Evolutionary conservation across 73 alveolate species (phyloP).

Genomic region (Halteria grandinella): DNA sequence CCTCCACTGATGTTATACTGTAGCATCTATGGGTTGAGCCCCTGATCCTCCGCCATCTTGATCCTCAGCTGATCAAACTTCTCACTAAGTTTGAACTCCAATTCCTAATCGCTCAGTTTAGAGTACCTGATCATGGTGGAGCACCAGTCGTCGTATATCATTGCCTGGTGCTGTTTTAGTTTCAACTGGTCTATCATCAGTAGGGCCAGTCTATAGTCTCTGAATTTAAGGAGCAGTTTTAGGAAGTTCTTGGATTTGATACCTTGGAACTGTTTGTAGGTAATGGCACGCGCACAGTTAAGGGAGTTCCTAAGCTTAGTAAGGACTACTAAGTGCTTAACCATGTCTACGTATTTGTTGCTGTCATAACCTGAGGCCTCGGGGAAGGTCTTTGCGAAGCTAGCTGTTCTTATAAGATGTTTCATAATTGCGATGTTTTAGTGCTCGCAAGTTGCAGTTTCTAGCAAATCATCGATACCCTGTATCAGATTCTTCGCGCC

Average conservation of each 20-base stretch:
- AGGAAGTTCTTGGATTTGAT: slow-evolving; percentile 58
- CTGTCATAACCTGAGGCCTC: slow-evolving; percentile 52
- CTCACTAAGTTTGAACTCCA: slow-evolving; percentile 38
- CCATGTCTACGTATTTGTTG: slow-evolving; percentile 61
- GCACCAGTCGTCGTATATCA: slow-evolving; percentile 74
- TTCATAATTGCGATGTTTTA: slow-evolving; percentile 47
- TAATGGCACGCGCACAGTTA: slow-evolving; percentile 65
- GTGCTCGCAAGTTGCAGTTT: slow-evolving; percentile 66
- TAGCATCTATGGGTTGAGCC: neutral
- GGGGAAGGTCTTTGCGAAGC: slow-evolving; percentile 62
- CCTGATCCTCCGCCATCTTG: slow-evolving; percentile 36
- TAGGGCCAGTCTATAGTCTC: slow-evolving; percentile 64
- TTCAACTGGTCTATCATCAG: slow-evolving; percentile 44
- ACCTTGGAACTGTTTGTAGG: slow-evolving; percentile 68
- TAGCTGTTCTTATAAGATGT: slow-evolving; percentile 56
- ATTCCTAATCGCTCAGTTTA: neutral
- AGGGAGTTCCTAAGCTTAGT: slow-evolving; percentile 58
- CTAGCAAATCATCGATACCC: slow-evolving; percentile 68
- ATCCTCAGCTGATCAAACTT: slow-evolving; percentile 32
- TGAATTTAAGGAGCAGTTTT: slow-evolving; percentile 51
- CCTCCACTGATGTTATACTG: neutral
- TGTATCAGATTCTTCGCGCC: slow-evolving; percentile 38
- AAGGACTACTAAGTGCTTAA: slow-evolving; percentile 51
- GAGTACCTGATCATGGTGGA: slow-evolving; percentile 55
- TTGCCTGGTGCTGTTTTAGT: slow-evolving; percentile 48